phyloP scores from a whole-genome alignment of 495 filamentous ascomycete species.

The Pyrenopolyporus hunteri region DNA sequence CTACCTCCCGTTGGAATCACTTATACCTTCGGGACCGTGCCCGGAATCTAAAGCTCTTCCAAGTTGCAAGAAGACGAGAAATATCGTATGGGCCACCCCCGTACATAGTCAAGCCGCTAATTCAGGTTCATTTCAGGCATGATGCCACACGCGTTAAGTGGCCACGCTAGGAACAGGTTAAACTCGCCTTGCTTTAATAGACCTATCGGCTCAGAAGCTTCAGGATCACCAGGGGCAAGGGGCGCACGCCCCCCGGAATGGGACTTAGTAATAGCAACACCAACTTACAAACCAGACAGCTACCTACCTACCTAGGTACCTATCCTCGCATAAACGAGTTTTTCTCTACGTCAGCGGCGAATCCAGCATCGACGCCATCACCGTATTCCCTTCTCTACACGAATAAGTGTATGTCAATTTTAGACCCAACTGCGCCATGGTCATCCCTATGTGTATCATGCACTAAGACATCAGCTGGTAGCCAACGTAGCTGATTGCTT shows the following conservation, averaged over 20 bases:
- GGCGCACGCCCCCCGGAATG: neutral
- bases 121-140: neutral
- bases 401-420: no score
- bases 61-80: neutral
- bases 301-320: conserved; percentile 8
- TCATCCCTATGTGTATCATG: no score
- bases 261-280: neutral
- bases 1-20: neutral
- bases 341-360: no score
- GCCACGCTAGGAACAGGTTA: conserved; percentile 22
- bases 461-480: conserved; percentile 4
- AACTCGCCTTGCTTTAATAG: conserved; percentile 17
- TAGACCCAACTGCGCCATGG: no score
- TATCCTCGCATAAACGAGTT: no score
- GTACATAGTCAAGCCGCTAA: neutral
- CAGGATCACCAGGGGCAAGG: conserved; percentile 30
- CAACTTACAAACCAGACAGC: no score
- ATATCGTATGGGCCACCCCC: neutral
- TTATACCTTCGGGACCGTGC: neutral
- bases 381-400: no score
- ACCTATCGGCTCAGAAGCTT: conserved; percentile 8
- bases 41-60: no score
- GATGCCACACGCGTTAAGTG: conserved; percentile 14
- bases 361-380: no score
- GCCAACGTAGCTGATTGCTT: conserved; percentile 6